These are phyloP conservation scores for Leersia perrieri DNA, from an alignment of 176 grass and related monocot genomes.

Conservation along the genomic window DNA sequence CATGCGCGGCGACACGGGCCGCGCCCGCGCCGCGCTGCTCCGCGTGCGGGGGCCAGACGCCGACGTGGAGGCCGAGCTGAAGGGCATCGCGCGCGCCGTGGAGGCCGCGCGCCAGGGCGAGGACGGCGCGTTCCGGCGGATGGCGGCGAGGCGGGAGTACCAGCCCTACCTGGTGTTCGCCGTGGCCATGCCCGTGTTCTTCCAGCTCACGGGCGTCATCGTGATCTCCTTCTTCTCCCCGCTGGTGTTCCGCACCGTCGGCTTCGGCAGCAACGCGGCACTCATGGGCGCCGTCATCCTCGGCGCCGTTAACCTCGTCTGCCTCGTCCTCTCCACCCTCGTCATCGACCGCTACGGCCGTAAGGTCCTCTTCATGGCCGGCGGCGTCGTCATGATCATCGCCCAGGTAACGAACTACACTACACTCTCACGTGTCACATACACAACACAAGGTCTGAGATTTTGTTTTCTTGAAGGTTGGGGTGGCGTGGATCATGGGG, in stretches of 20 bases:
- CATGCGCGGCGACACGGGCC: constrained; percentile 36
- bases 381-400: constrained; percentile 43
- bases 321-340: constrained; percentile 35
- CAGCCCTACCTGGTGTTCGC: constrained; percentile 66
- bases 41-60: constrained; percentile 46
- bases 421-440: background rate
- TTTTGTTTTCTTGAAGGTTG: constrained; percentile 8
- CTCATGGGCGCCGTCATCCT: constrained; percentile 17
- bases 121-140: constrained; percentile 54
- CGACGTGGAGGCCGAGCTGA: constrained; percentile 65
- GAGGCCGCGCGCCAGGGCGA: constrained; percentile 23
- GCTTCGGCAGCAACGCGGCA: background rate
- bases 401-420: background rate
- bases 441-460: too few relatives aligned
- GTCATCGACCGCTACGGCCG: constrained; percentile 50
- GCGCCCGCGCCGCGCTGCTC: constrained; percentile 42
- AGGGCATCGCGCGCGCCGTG: constrained; percentile 31
- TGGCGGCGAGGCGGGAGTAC: constrained; percentile 44
- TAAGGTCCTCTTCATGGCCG: constrained; percentile 50
- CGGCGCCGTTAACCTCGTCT: background rate
- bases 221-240: constrained; percentile 62
- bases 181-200: constrained; percentile 62
- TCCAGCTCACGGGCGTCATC: constrained; percentile 70
- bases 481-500: constrained; percentile 55
- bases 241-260: background rate